Percentiles rank a stretch among this genome's conserved stretches.
Evolutionary conservation across 177 flowering plant species (phyloP).

Genomic region (Vitis hybrid): DNA sequence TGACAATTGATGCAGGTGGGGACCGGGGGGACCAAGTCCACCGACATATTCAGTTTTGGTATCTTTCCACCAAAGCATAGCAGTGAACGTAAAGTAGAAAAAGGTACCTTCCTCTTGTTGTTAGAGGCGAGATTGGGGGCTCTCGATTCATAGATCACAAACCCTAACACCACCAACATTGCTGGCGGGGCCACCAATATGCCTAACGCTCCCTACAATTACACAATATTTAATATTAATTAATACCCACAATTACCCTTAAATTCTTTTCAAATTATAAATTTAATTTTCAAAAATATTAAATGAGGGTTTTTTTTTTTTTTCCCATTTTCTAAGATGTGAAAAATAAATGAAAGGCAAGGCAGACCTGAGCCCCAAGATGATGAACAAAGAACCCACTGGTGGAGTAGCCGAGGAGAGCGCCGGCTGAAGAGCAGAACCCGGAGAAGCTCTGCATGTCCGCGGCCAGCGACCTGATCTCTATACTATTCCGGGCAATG

Average conservation of each 20-base stretch:
- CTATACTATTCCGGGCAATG: conserved; percentile 61
- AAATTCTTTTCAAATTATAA: no score
- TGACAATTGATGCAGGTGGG: no score
- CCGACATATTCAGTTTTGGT: no score
- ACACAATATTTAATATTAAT: not conserved
- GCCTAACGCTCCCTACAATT: conserved; percentile 57
- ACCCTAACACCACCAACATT: conserved; percentile 45
- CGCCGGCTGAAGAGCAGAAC: conserved; percentile 56
- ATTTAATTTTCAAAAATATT: not conserved
- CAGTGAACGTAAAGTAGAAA: not conserved
- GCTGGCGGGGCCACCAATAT: conserved; percentile 54
- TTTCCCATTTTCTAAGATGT: no score
- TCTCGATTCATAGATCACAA: conserved; percentile 49
- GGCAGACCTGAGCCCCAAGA: conserved; percentile 60
- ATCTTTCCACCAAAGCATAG: not conserved
- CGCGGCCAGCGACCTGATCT: conserved; percentile 46
- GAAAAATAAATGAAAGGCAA: not conserved
- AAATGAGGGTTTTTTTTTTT: not conserved
- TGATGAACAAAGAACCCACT: conserved; percentile 67
- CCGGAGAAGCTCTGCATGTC: conserved; percentile 78
- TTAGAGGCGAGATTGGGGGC: conserved; percentile 9
- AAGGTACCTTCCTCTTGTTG: conserved; percentile 34
- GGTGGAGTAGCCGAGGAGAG: conserved; percentile 54
- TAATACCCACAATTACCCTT: no score
- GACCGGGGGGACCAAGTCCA: no score